Evolutionary conservation across 73 alveolate genomes (phyloP), one percentile per base, ranked within the genome.

Genomic region (Uronychia binucleata): DNA sequence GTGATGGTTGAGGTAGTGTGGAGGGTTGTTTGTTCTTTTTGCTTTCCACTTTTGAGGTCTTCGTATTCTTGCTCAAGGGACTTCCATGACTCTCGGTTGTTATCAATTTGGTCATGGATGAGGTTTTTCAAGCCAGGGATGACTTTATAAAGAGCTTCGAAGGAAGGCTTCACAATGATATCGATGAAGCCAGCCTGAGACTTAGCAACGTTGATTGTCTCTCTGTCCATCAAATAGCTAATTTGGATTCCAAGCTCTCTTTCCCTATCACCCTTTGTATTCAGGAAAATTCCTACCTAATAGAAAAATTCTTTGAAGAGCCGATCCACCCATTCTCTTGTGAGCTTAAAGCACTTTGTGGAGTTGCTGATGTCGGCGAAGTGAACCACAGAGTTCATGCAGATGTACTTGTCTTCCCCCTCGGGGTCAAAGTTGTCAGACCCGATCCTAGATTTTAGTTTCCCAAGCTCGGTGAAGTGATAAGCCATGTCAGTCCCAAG

Each of bases 401-500:
- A 26, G 28, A 26, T 32, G 1, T 28, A 30, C 30, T 75, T 75
- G 58, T 75, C 81, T 13, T 75, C 81, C 26, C 25, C 82, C 11
- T 26, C 33, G 0, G 88, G 88, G 27, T 60, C 78, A 75, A 26
- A 75, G 29, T 58, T 32, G n/a, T 75, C 81, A 5, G 59, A 92
- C 57, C 78, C 80, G 26, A 88, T 60, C 60, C 87, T 88, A 30
- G 77, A 33, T 75, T 88, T 82, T 27, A 75, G 33, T 31, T 77
- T 82, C 32, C 86, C 91, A 30, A 88, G 59, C 30, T 85, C 91
- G 25, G 78, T 58, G 67, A 88, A 88, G 85, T 92, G 97, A 77
- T 81, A 31, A 28, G 97, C 88, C 82, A 89, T 87, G 75, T 92
- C 97, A 32, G 97, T 92, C n/a, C 89, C 92, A 26, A 92, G 79